These are phyloP conservation scores for Cotoneaster glaucophyllus DNA, from an alignment of 306 rosid species.

Conservation along the genomic window DNA sequence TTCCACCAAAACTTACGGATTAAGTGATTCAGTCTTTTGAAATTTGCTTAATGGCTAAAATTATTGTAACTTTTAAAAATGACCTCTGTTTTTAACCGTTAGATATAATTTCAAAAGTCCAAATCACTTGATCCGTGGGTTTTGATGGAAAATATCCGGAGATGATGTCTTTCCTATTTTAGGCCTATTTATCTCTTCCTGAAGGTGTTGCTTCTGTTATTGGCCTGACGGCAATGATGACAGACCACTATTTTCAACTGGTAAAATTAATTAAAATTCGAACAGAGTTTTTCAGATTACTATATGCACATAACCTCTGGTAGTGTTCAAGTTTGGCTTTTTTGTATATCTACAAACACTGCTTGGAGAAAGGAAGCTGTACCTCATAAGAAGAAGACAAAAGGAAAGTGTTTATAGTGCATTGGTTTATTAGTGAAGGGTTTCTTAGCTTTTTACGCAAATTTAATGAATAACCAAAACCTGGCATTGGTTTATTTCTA, in stretches of 20 bases:
- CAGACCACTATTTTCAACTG: slow-evolving; percentile 92
- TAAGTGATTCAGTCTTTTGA: too few species aligned
- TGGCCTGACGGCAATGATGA: slow-evolving; percentile 95
- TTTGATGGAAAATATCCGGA: too few species aligned
- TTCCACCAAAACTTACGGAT: too few species aligned
- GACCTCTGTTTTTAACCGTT: neutral
- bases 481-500: neutral
- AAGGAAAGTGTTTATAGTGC: neutral
- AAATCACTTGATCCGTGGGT: neutral
- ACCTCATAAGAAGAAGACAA: neutral
- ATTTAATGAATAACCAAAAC: neutral
- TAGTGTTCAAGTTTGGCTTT: neutral
- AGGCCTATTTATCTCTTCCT: slow-evolving; percentile 98
- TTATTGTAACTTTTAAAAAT: neutral
- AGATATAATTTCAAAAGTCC: too few species aligned
- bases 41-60: too few species aligned
- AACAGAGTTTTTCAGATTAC: slow-evolving; percentile 3
- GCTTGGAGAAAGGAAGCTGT: neutral
- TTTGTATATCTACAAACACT: neutral
- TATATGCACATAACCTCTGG: slow-evolving; percentile 14
- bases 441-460: neutral
- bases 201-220: slow-evolving; percentile 96
- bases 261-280: slow-evolving; percentile 18
- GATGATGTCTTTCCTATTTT: slow-evolving; percentile 7
- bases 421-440: neutral